Conservation (phyloP, 2,329 filamentous ascomycete species). For the Penicillium occitanis region DNA sequence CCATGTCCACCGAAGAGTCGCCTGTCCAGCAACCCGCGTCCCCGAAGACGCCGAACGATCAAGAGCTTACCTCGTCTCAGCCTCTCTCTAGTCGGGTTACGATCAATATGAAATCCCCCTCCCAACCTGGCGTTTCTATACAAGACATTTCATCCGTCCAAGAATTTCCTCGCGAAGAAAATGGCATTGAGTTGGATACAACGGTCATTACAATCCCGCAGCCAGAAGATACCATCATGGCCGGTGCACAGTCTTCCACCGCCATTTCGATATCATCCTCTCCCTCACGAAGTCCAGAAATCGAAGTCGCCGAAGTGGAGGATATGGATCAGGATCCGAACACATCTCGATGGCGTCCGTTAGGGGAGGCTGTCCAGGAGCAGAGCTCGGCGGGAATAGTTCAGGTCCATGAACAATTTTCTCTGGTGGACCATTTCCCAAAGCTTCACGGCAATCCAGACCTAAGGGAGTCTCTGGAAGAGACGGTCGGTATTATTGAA, state of each 20-base stretch:
- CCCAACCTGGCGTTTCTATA: conserved; percentile 10
- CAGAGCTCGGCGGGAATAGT: conserved; percentile 33
- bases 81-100: conserved; percentile 48
- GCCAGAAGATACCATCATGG: conserved; percentile 22
- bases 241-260: conserved; percentile 27
- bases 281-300: conserved; percentile 47
- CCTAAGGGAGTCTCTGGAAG: conserved; percentile 35
- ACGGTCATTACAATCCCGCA: conserved; percentile 20
- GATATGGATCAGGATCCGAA: conserved; percentile 51
- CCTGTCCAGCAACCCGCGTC: conserved; percentile 32
- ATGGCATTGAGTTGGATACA: conserved; percentile 20
- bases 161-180: conserved; percentile 22
- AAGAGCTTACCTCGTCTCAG: conserved; percentile 31
- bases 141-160: conserved; percentile 3
- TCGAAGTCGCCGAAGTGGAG: conserved; percentile 52
- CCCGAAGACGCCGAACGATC: conserved; percentile 24
- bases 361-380: conserved; percentile 38
- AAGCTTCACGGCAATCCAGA: conserved; percentile 31
- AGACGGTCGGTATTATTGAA: conserved; percentile 36
- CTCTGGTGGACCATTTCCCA: conserved; percentile 41
- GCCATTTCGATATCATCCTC: conserved; percentile 47
- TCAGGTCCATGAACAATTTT: conserved; percentile 35
- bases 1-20: conserved; percentile 31
- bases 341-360: conserved; percentile 45
- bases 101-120: conserved; percentile 48